phyloP scores from a whole-genome alignment of 73 alveolate genomes.

The Symbiodinium pilosum region DNA sequence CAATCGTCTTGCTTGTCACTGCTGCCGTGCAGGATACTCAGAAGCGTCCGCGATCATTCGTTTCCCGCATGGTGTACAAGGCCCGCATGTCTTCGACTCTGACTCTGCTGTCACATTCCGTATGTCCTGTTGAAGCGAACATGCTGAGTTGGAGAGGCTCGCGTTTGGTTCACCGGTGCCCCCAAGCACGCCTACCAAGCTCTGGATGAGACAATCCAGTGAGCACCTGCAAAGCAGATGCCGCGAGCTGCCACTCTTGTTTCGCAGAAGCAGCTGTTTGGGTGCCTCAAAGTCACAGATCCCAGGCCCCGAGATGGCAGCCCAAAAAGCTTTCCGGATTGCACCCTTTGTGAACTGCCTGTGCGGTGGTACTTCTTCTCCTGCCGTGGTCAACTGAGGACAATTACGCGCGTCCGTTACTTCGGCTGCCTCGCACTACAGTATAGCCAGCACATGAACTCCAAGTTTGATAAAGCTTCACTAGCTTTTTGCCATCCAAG shows the following conservation, averaged over 20 bases:
- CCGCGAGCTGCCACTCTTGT: slow-evolving; percentile 4
- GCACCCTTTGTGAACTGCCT: too few species aligned
- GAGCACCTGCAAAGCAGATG: neutral
- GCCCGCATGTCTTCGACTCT: neutral
- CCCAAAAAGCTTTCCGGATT: too few species aligned
- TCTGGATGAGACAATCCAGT: slow-evolving; percentile 65
- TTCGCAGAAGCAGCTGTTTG: neutral
- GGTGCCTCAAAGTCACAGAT: neutral
- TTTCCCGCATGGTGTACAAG: slow-evolving; percentile 91
- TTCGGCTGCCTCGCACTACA: too few species aligned
- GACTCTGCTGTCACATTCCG: neutral
- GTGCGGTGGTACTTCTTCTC: too few species aligned
- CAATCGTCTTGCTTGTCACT: too few species aligned
- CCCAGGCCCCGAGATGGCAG: too few species aligned
- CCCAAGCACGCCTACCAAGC: slow-evolving; percentile 93
- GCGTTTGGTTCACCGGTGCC: slow-evolving; percentile 93
- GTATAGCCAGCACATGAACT: too few species aligned
- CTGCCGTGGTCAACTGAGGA: too few species aligned
- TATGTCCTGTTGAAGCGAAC: neutral
- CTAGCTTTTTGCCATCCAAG: too few species aligned
- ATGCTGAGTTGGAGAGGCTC: slow-evolving; percentile 10
- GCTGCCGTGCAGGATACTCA: slow-evolving; percentile 84
- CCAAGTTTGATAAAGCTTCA: too few species aligned
- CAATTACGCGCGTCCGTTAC: too few species aligned
- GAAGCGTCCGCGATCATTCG: slow-evolving; percentile 83